A percentile compares a stretch with the other conserved stretches of the same genome.
Evolutionary conservation across 2,329 filamentous ascomycete genomes (phyloP).

Genomic region (Pyrenochaeta sp.): DNA sequence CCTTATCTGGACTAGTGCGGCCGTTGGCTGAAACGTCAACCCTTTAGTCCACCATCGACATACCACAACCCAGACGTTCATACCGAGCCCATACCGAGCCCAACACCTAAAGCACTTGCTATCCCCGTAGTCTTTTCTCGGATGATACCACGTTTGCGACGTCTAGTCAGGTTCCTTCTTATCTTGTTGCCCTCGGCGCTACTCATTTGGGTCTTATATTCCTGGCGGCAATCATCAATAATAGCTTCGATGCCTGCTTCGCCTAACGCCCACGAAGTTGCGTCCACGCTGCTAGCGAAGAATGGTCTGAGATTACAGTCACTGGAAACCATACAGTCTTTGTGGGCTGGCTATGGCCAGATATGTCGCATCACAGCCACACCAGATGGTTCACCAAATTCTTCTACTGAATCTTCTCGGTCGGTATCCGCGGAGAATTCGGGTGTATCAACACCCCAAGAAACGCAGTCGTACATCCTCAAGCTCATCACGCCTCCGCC

Average conservation of each 20-base stretch:
- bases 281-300: conserved; percentile 35
- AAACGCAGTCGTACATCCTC: conserved; percentile 58
- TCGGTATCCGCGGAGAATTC: conserved; percentile 18
- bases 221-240: background rate
- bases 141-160: conserved; percentile 8
- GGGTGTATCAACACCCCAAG: conserved; percentile 16
- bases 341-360: conserved; percentile 61
- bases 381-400: conserved; percentile 9
- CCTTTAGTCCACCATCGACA: too few species aligned
- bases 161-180: conserved; percentile 1
- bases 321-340: conserved; percentile 48
- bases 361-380: conserved; percentile 64
- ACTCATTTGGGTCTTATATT: conserved; percentile 1
- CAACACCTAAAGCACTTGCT: too few species aligned
- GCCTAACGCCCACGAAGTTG: conserved; percentile 27
- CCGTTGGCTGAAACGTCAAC: too few species aligned
- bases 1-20: too few species aligned
- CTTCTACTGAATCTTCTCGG: conserved; percentile 19
- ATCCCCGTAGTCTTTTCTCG: too few species aligned
- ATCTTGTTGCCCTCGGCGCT: conserved; percentile 3
- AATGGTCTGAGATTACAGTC: conserved; percentile 36
- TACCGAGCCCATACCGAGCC: too few species aligned
- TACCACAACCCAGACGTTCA: too few species aligned
- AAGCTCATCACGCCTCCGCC: conserved; percentile 68
- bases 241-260: conserved; percentile 50